Evolutionary conservation across 495 filamentous ascomycete genomes (phyloP), one percentile per base, ranked within the genome.

Genomic region (Aspergillus homomorphus): DNA sequence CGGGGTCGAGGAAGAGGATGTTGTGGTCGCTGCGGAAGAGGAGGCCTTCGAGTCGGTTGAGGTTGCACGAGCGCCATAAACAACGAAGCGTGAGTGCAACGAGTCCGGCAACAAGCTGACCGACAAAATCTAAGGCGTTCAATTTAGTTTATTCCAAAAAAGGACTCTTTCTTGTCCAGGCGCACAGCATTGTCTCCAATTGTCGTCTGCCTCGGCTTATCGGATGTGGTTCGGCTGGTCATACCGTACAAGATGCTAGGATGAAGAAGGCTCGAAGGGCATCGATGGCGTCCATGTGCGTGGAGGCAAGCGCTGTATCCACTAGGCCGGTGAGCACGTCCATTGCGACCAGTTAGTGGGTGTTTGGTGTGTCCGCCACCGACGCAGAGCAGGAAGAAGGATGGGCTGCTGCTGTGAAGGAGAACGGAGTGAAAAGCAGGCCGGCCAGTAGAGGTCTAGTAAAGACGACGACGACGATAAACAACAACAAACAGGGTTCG

Each of bases 61-160:
- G 54, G 73, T 76, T 28, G 80, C 71, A 66, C 85, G 80, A 20
- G 82, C 72, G 49, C 85, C 85, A 66, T 87, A 88, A 41, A 73
- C 63, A 28, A 88, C 68, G 67, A 86, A 84, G 45, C 83, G 83
- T 45, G 64, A 60, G 51, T 71, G 76, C 21, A 87, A 64, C n/a
- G 76, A 59, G 33, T 80, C 73, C n/a, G 80, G 65, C 57, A 78
- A 66, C 23, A 51, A 1, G 64, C 74, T 78, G 50, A 83, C 70
- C 23, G 82, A 67, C 22, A 87, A 59, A n/a, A 83, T 77, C 84
- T 87, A 69, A 44, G 43, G 53, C 61, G 59, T 56, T 63, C 61
- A 62, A 59, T 26, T 65, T 61, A 63, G 62, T 59, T 45, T 54
- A 53, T 54, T 63, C 57, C 51, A 62, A 56, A 58, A n/a, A 59